Percentiles rank a stretch among this genome's conserved stretches.
phyloP scores from a whole-genome alignment of 2,329 filamentous ascomycete genomes.

The Cladosporium sp. region DNA sequence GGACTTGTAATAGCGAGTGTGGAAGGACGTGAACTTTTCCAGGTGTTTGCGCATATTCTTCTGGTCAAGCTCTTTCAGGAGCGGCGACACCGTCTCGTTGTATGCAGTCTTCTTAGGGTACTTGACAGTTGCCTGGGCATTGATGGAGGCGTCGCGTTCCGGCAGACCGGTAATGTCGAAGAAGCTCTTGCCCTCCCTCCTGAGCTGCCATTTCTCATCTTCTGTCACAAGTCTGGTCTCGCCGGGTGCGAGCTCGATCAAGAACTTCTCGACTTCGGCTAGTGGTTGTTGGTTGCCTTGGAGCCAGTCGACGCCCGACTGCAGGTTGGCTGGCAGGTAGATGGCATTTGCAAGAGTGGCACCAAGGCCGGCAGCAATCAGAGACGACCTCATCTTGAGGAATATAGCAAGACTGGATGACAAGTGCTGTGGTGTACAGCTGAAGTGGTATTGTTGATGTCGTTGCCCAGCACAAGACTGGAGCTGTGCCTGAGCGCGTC shows the following conservation, averaged over 20 bases:
- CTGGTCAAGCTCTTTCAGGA: conserved; percentile 71
- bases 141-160: conserved; percentile 48
- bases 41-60: conserved; percentile 75
- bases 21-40: conserved; percentile 74
- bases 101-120: conserved; percentile 69
- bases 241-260: conserved; percentile 83
- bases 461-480: neutral
- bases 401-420: neutral
- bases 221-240: conserved; percentile 86
- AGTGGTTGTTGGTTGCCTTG: conserved; percentile 25
- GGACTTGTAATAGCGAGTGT: conserved; percentile 80
- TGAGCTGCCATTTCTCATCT: conserved; percentile 90
- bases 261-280: conserved; percentile 55
- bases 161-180: conserved; percentile 86
- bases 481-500: neutral
- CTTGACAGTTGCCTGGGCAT: conserved; percentile 40
- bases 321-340: conserved; percentile 24
- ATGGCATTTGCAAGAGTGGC: conserved; percentile 27
- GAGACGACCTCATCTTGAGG: conserved; percentile 27
- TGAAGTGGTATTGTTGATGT: neutral
- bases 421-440: neutral
- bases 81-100: conserved; percentile 64
- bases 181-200: conserved; percentile 78
- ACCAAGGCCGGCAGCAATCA: conserved; percentile 24
- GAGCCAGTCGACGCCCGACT: conserved; percentile 23